Base-by-base conservation (phyloP, 2,329 filamentous ascomycete species). In the Fusarium lateritium region DNA sequence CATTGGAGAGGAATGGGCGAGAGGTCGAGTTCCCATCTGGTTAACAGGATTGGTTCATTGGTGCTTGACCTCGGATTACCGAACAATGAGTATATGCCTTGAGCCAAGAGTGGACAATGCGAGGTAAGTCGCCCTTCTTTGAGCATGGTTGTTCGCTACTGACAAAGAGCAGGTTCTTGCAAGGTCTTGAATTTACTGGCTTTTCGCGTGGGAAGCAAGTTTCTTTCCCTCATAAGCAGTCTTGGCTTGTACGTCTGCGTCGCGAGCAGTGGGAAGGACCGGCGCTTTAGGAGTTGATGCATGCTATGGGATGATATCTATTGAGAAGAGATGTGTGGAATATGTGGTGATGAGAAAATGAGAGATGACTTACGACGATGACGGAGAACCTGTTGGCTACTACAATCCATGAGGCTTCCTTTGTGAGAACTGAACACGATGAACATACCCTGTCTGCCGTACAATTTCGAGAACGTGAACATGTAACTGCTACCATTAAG, bases 21-120 rank as follows among this genome's bases (percentile, higher is more conserved):
- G 95, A 52, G 95, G 95, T 0, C 82, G 88, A n/a, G 92, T 98
- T 22, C 88, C 88, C 54, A 84, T 90, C 33, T 99, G 96, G 96
- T 78, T 98, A 71, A 92, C 89, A 52, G 91, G 94, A 21, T 78
- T 98, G 71, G 90, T 96, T n/a, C 96, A 99, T 79, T 95, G 91
- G 84, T 92, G 91, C 72, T 91, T 92, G 76, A 82, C 91, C 67
- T 86, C 90, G 4, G 94, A 98, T 77, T 86, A 89, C 72, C 85
- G 96, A 67, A 98, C 95, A 2, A 90, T 94, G 83, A 91, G 88
- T 54, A 87, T 98, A 22, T 91, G 93, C 76, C 81, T 98, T 73
- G 96, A 99, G 81, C 96, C 96, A 4, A 88, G 96, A 76, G 86
- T 98, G 14, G 96, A 99, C 78, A 98, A 99, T 78, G 83, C 86